Base-by-base conservation (phyloP, 169 alveolate species). In the Cryptosporidium xiaoi region DNA sequence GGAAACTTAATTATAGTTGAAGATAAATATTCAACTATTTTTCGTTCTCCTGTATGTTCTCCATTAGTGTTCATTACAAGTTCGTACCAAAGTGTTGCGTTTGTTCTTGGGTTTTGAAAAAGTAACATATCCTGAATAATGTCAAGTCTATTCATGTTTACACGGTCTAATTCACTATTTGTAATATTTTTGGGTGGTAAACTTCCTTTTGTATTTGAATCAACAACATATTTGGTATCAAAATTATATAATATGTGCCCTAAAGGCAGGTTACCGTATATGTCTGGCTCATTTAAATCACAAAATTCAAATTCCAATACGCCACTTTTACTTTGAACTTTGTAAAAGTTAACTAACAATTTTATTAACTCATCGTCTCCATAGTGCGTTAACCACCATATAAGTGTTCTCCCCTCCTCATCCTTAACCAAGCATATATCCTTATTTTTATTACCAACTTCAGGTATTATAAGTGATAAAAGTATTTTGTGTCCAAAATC, bases 1-100 rank as follows among this genome's bases (percentile, higher is more conserved):
- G 58, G 18, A 33, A 60, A 77, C n/a, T 77, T 64, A 6, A 77
- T 62, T 7, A 66, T 53, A 12, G 77, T 33, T n/a, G 87, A 77
- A 5, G 83, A 69, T 16, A 77, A 60, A 24, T 77, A 77, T 27
- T 77, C 87, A 33, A 62, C 33, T 24, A 77, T 60, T 40, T 62
- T 77, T 33, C 56, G 77, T 31, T 77, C 87, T 15, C 87, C 87
- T 3, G 44, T 10, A 77, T 34, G 27, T 5, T 36, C 77, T 6
- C 15, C 18, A 34, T 66, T 36, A 5, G 71, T 24, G 40, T 64
- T 29, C 65, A 77, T 36, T 13, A 51, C 64, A n/a, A 69, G 66
- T 36, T 69, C 83, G 50, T 77, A 77, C 87, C 87, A 77, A 24
- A 77, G 64, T 40, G 87, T 77, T 36, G 87, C 44, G 50, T 77